Evolutionary conservation across 257 asterid species (phyloP), one percentile per base, ranked within the genome.

Genomic region (Nicotiana knightiana): DNA sequence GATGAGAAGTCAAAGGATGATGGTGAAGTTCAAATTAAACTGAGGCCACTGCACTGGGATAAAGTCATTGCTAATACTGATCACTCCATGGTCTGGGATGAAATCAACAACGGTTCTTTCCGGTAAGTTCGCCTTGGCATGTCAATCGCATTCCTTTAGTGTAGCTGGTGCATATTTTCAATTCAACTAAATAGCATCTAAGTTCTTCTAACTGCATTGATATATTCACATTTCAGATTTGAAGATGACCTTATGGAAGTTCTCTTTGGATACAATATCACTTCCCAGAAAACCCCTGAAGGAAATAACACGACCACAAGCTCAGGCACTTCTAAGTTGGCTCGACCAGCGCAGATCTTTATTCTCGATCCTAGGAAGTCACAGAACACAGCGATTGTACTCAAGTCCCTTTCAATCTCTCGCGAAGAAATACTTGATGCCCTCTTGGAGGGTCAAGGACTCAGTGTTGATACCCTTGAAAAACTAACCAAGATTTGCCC

Each of bases 11-110:
- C 63, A 24, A 81, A 46, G 3, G 88, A 77, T 66, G 82, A 88
- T 57, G 85, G 83, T 13, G 88, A 76, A 70, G 85, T 9, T n/a
- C 87, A 79, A 67, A 81, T 68, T 79, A 95, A 91, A 71, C 86
- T 95, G 68, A 95, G 90, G 90, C 97, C 98, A 10, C 63, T 95
- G 59, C 97, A 95, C 81, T 95, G 99, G 98, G 98, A 95, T n/a
- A 95, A 95, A 83, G 98, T 95, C 35, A 75, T 79, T 16, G 90
- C 95, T 18, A 90, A 91, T 84, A 89, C 85, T 54, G 97, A 93
- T 76, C 94, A 95, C 87, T 95, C 99, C 11, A 87, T 93, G 95
- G 97, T 95, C 63, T 95, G 99, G 99, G 86, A 93, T 58, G 95
- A 95, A 80, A 90, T 93, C 87, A 89, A 81, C 13, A 89, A 91